Base-by-base conservation (phyloP, 129 eudicot genomes). In the Pittosporum tobira region DNA sequence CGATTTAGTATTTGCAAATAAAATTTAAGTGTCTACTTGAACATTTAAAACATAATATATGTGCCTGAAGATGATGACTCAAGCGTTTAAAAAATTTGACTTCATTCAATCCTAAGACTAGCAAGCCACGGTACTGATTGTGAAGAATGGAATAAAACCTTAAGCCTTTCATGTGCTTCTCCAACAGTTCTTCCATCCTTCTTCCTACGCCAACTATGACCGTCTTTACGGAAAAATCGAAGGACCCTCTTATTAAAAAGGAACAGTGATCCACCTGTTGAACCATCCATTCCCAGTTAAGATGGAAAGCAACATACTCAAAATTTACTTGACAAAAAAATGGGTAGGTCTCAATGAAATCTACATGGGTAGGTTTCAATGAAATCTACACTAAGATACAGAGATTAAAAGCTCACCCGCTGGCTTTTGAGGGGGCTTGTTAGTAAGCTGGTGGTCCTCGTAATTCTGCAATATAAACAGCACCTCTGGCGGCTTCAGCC, bases 401-500 rank as follows among this genome's bases (percentile, higher is more conserved):
- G 43, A 25, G 19, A 11, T 8, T 43, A 50, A 63, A 57, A 36
- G 31, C 60, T 71, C 81, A 91, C 99, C 81, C 23, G 91, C 51
- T 59, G 99, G 96, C 63, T 71, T 83, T 68, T 81, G 94, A 71
- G 83, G 77, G 21, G 88, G 73, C 76, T 78, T 83, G 55, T 72
- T 75, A 1, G 88, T 80, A 61, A 91, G 80, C 81, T 87, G 87
- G 69, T 56, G 65, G 65, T 75, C 84, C 65, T 83, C 83, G 59
- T 78, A 75, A 81, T 76, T 87, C 68, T 84, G 87, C 42, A 87
- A 77, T 56, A 93, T 87, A 66, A 74, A 93, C 65, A 77, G 78
- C 58, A 93, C 96, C 74, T 93, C 99, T 48, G 76, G 81, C 1
- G 96, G 96, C 75, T 84, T 93, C 66, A 93, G 72, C 96, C 99